Base-by-base conservation (phyloP, 169 alveolate species). In the Cryptosporidium baileyi region DNA sequence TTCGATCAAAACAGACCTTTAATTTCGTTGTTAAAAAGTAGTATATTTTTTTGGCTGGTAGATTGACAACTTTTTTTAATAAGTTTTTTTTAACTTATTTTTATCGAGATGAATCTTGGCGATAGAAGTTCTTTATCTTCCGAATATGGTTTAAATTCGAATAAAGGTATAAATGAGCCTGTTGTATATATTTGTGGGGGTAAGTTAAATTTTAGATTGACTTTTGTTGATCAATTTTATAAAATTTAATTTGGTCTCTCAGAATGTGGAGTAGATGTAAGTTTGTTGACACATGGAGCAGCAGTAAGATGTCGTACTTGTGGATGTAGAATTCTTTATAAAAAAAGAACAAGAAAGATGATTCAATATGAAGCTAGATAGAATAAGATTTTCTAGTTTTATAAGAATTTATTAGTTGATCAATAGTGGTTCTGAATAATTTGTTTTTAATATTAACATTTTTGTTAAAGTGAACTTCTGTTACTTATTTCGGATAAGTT, bases 351-450 rank as follows among this genome's bases (percentile, higher is more conserved):
- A 26, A 82, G 89, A 52, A 81, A 89, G 52, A 80, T 89, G 57
- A 61, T 89, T 40, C 88, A 89, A 43, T 89, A 89, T 61, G 91
- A 82, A 44, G 92, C 92, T 15, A 89, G 92, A 67, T 89, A 51
- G 34, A 47, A n/a, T n/a, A n/a, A n/a, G n/a, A n/a, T n/a, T n/a
- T n/a, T n/a, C 49, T 36, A 22, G 22, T 49, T 36, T n/a, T n/a
- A n/a, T n/a, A n/a, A n/a, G n/a, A n/a, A n/a, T n/a, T n/a, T n/a
- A n/a, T n/a, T n/a, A n/a, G n/a, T n/a, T n/a, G n/a, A n/a, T n/a
- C n/a, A n/a, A n/a, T n/a, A n/a, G n/a, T n/a, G n/a, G n/a, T n/a
- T n/a, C n/a, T n/a, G n/a, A n/a, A n/a, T n/a, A n/a, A n/a, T n/a
- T n/a, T n/a, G n/a, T n/a, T n/a, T n/a, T n/a, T n/a, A n/a, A n/a